Conservation (phyloP, 305 asterid species). For the Solanum hybrid region DNA sequence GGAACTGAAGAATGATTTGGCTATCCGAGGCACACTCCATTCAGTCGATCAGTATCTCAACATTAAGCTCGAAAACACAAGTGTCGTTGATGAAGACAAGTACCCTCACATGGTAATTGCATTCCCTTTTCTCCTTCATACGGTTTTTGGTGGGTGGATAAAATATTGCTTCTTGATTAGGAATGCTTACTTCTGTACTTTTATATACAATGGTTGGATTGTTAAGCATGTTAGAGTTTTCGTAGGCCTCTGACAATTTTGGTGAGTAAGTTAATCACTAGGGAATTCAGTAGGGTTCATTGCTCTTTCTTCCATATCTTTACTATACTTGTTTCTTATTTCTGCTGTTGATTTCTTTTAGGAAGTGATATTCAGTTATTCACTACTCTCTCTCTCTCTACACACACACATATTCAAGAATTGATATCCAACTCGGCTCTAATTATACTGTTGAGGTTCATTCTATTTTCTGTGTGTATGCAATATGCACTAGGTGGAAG, state of each 20-base stretch:
- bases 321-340: not conserved
- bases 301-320: not conserved
- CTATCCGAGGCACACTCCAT: constrained; percentile 86
- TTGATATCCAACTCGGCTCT: not conserved
- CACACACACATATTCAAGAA: not conserved
- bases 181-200: not conserved
- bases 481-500: not conserved
- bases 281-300: not conserved
- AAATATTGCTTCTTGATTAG: not conserved
- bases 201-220: not conserved
- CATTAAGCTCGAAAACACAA: constrained; percentile 87
- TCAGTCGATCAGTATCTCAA: constrained; percentile 98
- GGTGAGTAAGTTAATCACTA: not conserved
- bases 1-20: constrained; percentile 95
- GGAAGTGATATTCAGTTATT: not conserved
- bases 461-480: not conserved
- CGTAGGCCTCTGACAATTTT: not conserved
- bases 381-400: not conserved
- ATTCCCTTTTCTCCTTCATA: not conserved
- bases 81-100: constrained; percentile 95
- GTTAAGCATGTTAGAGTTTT: not conserved
- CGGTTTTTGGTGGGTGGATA: not conserved
- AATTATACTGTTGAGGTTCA: not conserved
- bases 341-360: not conserved
- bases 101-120: constrained; percentile 85